Evolutionary conservation across 176 grass and related monocot genomes (phyloP).

Genomic region (Dactylis glomerata): DNA sequence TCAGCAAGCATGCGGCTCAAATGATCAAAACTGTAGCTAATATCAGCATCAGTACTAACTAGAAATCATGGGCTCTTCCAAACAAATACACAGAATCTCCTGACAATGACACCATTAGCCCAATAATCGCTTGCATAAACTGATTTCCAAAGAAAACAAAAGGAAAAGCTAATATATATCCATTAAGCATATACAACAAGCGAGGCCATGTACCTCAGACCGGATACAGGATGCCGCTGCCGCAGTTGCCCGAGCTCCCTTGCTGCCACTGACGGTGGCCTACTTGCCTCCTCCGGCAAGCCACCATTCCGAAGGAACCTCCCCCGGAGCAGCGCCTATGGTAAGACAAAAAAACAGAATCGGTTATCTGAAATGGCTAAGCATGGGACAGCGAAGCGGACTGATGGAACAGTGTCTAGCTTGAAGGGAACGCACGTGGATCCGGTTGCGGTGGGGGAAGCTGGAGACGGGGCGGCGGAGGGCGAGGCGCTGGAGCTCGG

Average conservation of each 20-base stretch:
- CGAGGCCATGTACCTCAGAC: conserved; percentile 52
- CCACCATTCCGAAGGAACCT: conserved; percentile 76
- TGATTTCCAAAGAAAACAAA: neutral
- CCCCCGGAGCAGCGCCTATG: conserved; percentile 70
- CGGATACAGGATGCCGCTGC: conserved; percentile 69
- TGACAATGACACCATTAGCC: conserved; percentile 23
- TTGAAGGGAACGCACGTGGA: conserved; percentile 50
- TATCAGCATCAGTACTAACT: conserved; percentile 9
- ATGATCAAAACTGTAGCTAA: neutral
- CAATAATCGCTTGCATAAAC: conserved; percentile 3
- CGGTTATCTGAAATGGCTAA: neutral
- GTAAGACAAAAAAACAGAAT: neutral
- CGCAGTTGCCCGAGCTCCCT: conserved; percentile 84
- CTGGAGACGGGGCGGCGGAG: conserved; percentile 66
- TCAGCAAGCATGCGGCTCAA: conserved; percentile 1
- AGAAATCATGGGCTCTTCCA: conserved; percentile 8
- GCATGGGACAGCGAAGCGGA: neutral
- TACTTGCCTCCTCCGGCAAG: conserved; percentile 57
- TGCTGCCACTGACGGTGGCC: conserved; percentile 56
- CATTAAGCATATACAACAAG: neutral
- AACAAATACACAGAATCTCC: conserved; percentile 14
- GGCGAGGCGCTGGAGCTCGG: conserved; percentile 65
- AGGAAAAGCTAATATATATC: neutral
- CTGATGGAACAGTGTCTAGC: conserved; percentile 11
- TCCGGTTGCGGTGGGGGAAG: conserved; percentile 84